Percentiles rank a stretch among this genome's conserved stretches.
These are phyloP conservation scores for Mucor sp. DNA, from an alignment of 371 early-diverging fungal species.

Conservation along the genomic window DNA sequence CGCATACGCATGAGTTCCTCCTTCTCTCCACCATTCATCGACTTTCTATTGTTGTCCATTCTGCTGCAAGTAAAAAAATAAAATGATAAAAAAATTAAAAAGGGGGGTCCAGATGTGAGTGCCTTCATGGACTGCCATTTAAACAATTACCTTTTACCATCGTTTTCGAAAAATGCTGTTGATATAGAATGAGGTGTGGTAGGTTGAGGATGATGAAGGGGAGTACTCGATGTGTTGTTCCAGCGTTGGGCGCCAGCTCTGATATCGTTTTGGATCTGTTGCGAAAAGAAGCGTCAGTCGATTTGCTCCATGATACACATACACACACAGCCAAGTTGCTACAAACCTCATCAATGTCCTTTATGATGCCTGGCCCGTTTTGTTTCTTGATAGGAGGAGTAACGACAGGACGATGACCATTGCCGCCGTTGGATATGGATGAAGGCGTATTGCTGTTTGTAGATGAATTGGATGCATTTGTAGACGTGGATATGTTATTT, in stretches of 20 bases:
- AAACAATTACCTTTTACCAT: neutral
- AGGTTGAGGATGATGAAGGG: slow-evolving; percentile 14
- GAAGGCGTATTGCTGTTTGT: neutral
- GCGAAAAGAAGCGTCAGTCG: neutral
- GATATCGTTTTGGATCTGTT: slow-evolving; percentile 5
- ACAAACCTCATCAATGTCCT: slow-evolving; percentile 16
- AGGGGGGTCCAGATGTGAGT: neutral
- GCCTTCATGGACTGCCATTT: neutral
- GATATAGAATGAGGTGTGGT: slow-evolving; percentile 13
- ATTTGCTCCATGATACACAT: neutral
- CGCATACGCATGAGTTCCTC: slow-evolving; percentile 14
- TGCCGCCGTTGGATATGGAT: neutral
- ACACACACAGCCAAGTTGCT: neutral
- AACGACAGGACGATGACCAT: neutral
- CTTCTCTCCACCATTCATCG: neutral
- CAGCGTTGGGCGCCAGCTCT: slow-evolving; percentile 1
- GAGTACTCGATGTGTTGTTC: neutral
- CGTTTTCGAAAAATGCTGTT: slow-evolving; percentile 21
- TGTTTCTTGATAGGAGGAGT: slow-evolving; percentile 16
- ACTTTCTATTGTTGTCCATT: neutral
- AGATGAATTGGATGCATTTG: neutral
- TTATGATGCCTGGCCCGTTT: slow-evolving; percentile 6
- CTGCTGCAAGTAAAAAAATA: neutral
- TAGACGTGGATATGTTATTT: neutral
- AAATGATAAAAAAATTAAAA: neutral